These are phyloP conservation scores for Xylaria acuta DNA, from an alignment of 495 filamentous ascomycete genomes.

Conservation along the genomic window DNA sequence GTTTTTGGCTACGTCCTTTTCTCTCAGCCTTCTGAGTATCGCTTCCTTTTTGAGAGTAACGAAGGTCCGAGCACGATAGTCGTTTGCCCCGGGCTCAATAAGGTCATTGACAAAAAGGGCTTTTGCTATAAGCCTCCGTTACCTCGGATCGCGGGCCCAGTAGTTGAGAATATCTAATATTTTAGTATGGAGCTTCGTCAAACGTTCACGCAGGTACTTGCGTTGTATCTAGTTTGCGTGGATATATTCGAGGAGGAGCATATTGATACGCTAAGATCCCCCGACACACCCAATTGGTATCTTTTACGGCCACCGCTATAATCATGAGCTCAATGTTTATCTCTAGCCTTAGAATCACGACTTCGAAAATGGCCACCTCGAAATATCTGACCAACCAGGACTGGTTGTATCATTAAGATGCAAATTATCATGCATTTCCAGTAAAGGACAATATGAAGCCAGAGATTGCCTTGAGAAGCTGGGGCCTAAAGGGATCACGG, in stretches of 20 bases:
- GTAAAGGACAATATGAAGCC: not conserved
- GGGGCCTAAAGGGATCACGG: not conserved
- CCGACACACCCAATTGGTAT: not conserved
- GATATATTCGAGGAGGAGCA: not conserved
- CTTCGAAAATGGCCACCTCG: not conserved
- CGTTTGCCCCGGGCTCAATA: conserved; percentile 42
- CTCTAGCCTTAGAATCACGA: not conserved
- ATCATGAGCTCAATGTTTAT: not conserved
- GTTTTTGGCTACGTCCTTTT: conserved; percentile 45
- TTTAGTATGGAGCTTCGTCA: not conserved
- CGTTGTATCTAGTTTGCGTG: not conserved
- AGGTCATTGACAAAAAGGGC: conserved; percentile 37
- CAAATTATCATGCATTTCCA: not conserved
- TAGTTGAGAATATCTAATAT: conserved; percentile 17
- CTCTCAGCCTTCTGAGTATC: conserved; percentile 44
- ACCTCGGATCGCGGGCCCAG: conserved; percentile 33
- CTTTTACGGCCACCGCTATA: not conserved
- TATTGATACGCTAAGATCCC: not conserved
- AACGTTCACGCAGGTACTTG: not conserved
- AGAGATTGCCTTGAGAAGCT: not conserved
- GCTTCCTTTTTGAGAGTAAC: conserved; percentile 30
- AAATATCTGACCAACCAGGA: not conserved
- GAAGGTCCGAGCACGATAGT: conserved; percentile 27
- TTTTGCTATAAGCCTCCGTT: conserved; percentile 28
- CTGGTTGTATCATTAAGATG: not conserved